Conservation (phyloP, 2,329 filamentous ascomycete genomes). For the Penicillium sp. region DNA sequence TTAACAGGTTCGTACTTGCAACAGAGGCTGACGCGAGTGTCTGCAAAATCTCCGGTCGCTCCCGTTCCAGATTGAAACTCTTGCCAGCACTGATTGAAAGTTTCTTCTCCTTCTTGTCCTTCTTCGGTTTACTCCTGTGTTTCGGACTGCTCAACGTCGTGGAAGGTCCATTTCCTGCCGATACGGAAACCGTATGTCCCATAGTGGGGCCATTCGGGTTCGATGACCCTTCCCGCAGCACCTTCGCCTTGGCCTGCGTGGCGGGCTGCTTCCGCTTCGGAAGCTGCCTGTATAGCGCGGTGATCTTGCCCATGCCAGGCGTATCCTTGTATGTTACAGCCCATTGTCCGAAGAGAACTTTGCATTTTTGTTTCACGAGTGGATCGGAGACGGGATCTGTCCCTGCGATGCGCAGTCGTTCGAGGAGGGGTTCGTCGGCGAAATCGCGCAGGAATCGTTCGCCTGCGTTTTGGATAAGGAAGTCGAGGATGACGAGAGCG, state of each 20-base stretch:
- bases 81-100: constrained; percentile 44
- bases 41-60: constrained; percentile 82
- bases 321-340: constrained; percentile 75
- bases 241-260: constrained; percentile 76
- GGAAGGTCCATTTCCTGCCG: constrained; percentile 38
- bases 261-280: constrained; percentile 68
- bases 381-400: constrained; percentile 81
- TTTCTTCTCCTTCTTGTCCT: constrained; percentile 58
- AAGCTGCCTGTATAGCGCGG: constrained; percentile 71
- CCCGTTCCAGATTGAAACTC: constrained; percentile 79
- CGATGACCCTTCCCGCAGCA: constrained; percentile 72
- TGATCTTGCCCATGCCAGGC: constrained; percentile 75
- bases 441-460: constrained; percentile 82
- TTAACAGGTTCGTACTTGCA: constrained; percentile 85
- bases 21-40: constrained; percentile 88
- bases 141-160: constrained; percentile 38
- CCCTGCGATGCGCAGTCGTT: constrained; percentile 83
- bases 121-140: constrained; percentile 44
- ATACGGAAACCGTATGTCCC: constrained; percentile 42
- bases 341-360: constrained; percentile 84
- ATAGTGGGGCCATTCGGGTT: constrained; percentile 38
- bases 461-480: constrained; percentile 91
- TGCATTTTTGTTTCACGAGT: constrained; percentile 84
- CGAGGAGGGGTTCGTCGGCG: constrained; percentile 85
- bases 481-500: constrained; percentile 84